Conservation (phyloP, 2,329 filamentous ascomycete genomes). For the Pestalotiopsis sp. region DNA sequence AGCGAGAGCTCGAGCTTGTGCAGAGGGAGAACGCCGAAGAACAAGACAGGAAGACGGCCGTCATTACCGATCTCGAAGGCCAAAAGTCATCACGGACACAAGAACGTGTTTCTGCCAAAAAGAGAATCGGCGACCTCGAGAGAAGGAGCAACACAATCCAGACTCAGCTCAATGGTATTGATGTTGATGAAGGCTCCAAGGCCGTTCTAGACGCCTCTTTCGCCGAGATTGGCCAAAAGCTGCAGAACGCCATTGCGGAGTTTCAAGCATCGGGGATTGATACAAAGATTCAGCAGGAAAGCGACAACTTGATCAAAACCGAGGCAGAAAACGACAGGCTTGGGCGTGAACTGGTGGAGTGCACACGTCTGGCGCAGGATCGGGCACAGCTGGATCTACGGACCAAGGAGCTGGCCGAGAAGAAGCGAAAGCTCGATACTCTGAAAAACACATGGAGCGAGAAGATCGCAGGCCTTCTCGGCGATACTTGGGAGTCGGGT, state of each 20-base stretch:
- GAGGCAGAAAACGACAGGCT: constrained; percentile 75
- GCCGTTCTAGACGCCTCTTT: constrained; percentile 76
- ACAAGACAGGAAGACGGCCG: constrained; percentile 70
- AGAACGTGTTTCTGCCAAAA: constrained; percentile 72
- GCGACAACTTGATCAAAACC: constrained; percentile 66
- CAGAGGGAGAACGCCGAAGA: constrained; percentile 76
- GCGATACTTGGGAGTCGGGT: constrained; percentile 67
- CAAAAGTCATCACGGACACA: constrained; percentile 73
- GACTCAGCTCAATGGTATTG: constrained; percentile 69
- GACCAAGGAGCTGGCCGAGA: constrained; percentile 77
- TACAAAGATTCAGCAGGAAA: constrained; percentile 66
- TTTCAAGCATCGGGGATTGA: constrained; percentile 71
- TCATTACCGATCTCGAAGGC: constrained; percentile 74
- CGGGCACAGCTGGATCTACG: constrained; percentile 82
- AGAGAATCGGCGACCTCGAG: constrained; percentile 75
- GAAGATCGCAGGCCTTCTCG: constrained; percentile 68
- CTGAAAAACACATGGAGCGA: constrained; percentile 75
- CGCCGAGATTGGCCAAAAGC: constrained; percentile 66
- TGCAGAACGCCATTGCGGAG: constrained; percentile 65
- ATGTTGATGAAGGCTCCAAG: constrained; percentile 83
- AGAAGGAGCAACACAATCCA: constrained; percentile 69
- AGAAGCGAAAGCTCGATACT: constrained; percentile 75
- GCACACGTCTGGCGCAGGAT: constrained; percentile 78
- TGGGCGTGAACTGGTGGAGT: constrained; percentile 80
- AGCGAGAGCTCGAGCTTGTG: constrained; percentile 73